Evolutionary conservation across 768 basidiomycete species (phyloP), one percentile per base, ranked within the genome.

Genomic region (Boletus tylopilopsis): DNA sequence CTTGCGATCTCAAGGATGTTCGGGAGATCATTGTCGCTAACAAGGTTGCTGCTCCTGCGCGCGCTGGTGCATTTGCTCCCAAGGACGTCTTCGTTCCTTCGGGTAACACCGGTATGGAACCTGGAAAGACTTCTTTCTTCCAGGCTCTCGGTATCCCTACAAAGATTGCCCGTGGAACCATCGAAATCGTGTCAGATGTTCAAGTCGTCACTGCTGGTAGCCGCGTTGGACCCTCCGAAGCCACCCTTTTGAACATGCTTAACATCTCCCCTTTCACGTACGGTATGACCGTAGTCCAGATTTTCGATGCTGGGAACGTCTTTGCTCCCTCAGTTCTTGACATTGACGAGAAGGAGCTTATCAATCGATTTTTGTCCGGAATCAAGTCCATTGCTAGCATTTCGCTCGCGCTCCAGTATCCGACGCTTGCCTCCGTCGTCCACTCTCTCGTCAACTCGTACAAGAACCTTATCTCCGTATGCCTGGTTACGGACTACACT

Each of bases 41-140:
- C 87, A 94, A 94, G 78, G 94, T 99, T 56, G 91, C 92, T 46
- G 96, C 96, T 43, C 96, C 96, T 39, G 96, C 96, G 59, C 93
- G 96, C 80, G 94, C 96, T 56, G 95, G 94, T 80, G 95, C 95
- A 30, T 81, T 84, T 62, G 94, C 95, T 32, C 90, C 95, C 66
- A 84, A 82, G 75, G 87, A 98, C 63, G 95, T 98, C 64, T 75
- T 74, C 53, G 89, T 99, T 60, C 93, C 94, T 30, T 92, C 86
- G 38, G 87, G 94, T 53, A 98, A 98, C 85, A 99, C 96, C 48
- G 94, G 94, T 73, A 99, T 99, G 96, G 96, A 98, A 72, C 96
- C 96, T 63, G 96, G 95, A 67, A 99, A 99, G 82, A 99, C 96
- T 54, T 96, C 96, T 63, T 99, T 98, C 92, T 99, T 99, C 92